Conservation (phyloP, 2,329 filamentous ascomycete species). For the Aspergillus terreus region DNA sequence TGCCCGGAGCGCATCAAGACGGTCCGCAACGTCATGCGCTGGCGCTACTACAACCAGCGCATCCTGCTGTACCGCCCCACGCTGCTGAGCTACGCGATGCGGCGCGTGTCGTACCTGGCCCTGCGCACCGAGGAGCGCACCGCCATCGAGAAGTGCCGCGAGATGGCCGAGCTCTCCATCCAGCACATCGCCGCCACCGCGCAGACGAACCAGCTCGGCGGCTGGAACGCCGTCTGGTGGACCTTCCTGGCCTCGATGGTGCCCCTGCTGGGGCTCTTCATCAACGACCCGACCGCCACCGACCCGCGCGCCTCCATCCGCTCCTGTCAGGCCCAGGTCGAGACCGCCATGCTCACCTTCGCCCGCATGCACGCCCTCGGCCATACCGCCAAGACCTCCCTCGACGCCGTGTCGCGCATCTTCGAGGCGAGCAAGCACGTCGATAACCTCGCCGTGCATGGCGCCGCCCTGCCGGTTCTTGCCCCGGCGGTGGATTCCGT, state of each 20-base stretch:
- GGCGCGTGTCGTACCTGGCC: constrained; percentile 49
- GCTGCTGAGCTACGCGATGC: constrained; percentile 61
- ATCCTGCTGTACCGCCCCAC: constrained; percentile 72
- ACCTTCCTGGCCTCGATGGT: constrained; percentile 78
- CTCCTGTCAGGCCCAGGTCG: constrained; percentile 53
- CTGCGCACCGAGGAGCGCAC: constrained; percentile 60
- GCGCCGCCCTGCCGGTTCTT: constrained; percentile 7
- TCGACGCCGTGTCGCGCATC: constrained; percentile 62
- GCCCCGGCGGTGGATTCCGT: constrained; percentile 11
- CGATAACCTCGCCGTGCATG: constrained; percentile 13
- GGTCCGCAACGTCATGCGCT: constrained; percentile 72
- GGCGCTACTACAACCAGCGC: constrained; percentile 75
- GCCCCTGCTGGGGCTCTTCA: constrained; percentile 68
- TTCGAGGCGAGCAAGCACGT: constrained; percentile 53
- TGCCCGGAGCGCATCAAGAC: constrained; percentile 68
- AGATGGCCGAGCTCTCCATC: constrained; percentile 67
- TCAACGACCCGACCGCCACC: constrained; percentile 43
- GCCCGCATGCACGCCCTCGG: constrained; percentile 62
- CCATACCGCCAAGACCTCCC: constrained; percentile 58
- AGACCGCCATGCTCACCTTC: constrained; percentile 38
- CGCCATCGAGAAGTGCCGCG: constrained; percentile 65
- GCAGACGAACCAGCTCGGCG: constrained; percentile 69
- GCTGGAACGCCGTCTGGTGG: constrained; percentile 80
- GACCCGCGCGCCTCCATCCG: constrained; percentile 57
- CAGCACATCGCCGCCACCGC: constrained; percentile 69